Evolutionary conservation across 148 eudicot genomes (phyloP), one percentile per base, ranked within the genome.

Genomic region (Fagopyrum tataricum): DNA sequence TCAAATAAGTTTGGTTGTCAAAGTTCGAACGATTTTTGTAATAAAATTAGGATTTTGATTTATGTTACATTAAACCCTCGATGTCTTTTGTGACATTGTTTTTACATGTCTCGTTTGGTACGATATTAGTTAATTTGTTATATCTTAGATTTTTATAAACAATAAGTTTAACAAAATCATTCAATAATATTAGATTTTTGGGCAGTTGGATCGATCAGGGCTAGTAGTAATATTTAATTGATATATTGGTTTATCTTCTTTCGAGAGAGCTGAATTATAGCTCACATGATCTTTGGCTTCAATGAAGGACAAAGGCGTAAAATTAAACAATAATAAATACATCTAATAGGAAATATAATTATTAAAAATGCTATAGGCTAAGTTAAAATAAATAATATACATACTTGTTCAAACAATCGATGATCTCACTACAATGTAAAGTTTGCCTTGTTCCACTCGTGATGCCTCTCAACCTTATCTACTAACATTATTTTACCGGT

Each of bases 231-330:
- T 69, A 24, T 59, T 59, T 21, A 56, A 42, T 68, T 40, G 26
- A 40, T 6, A 37, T 69, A 4, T 17, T 17, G 20, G 15, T 59
- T 59, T 31, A 31, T 56, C 64, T 39, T 20, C 49, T 80, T 13
- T 69, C 55, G 26, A 73, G 31, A 24, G 69, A 76, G 44, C 55
- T 72, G 73, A 73, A 68, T 78, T 52, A 13, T 76, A n/a, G 71
- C 40, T 56, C 73, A 73, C 67, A 64, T 72, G 79, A 74, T 68
- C 79, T 78, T 58, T 78, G 51, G 78, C 80, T 78, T 72, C 71
- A 56, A 70, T 53, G 48, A 71, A 73, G 71, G 78, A 79, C 56
- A 74, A 76, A 77, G 86, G 79, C n/a, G 39, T 44, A 8, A 46
- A 20, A 44, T 71, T 12, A 76, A 59, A 9, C 0, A 59, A 59